phyloP scores from a whole-genome alignment of 169 alveolate genomes.

The Cryptosporidium sp. region DNA sequence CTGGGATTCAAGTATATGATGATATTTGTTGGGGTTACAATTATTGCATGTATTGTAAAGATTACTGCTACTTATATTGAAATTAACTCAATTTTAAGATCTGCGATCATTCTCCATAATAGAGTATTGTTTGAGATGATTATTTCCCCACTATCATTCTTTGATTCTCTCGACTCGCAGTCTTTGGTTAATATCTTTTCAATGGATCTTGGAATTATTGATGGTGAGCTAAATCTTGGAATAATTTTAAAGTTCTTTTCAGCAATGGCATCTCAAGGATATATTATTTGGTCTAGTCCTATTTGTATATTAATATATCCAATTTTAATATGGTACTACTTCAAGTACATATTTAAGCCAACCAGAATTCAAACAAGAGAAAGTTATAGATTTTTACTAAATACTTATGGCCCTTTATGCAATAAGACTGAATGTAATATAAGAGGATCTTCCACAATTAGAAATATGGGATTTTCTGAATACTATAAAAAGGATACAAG shows the following conservation, averaged over 20 bases:
- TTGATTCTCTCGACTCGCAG: conserved; percentile 39
- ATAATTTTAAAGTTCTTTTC: conserved; percentile 18
- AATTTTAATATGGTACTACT: conserved; percentile 12
- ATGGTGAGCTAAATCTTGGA: conserved; percentile 32
- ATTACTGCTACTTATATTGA: conserved; percentile 28
- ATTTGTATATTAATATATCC: conserved; percentile 34
- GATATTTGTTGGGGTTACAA: conserved; percentile 16
- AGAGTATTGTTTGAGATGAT: conserved; percentile 24
- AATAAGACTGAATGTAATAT: conserved; percentile 59
- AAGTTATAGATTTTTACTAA: conserved; percentile 42
- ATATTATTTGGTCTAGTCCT: conserved; percentile 68
- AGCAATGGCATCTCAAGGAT: conserved; percentile 19
- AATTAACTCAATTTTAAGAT: conserved; percentile 20
- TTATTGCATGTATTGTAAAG: not conserved
- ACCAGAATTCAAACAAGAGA: conserved; percentile 74
- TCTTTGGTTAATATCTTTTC: conserved; percentile 64
- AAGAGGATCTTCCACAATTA: conserved; percentile 55
- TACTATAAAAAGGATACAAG: conserved; percentile 32
- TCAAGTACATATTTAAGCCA: conserved; percentile 62
- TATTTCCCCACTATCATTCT: conserved; percentile 44
- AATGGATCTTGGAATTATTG: conserved; percentile 66
- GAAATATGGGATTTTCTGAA: conserved; percentile 63
- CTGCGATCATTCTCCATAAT: conserved; percentile 40
- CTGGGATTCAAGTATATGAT: conserved; percentile 32
- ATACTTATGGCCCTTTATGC: conserved; percentile 71